Evolutionary conservation across 495 filamentous ascomycete species (phyloP).

Genomic region (Penicillium silybi): DNA sequence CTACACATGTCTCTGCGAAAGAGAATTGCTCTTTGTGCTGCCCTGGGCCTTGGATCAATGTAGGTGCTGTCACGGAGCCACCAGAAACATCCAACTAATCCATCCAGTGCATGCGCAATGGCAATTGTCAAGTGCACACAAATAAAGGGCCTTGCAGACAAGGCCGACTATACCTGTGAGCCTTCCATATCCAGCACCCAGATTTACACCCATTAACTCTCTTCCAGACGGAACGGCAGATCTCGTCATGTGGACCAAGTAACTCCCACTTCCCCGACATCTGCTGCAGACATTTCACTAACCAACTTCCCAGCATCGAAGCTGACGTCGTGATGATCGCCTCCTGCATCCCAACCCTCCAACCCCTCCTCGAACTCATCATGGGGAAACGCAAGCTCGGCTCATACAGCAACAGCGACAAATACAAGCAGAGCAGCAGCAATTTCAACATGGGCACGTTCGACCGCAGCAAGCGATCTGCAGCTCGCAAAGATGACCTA

Average conservation of each 20-base stretch:
- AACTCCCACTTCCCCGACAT: background rate
- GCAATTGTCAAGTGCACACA: conserved; percentile 38
- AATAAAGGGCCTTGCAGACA: conserved; percentile 30
- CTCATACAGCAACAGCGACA: conserved; percentile 17
- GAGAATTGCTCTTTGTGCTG: conserved; percentile 30
- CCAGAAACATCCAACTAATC: background rate
- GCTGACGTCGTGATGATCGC: conserved; percentile 40
- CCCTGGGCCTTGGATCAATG: conserved; percentile 35
- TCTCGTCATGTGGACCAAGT: conserved; percentile 39
- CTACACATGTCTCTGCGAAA: conserved; percentile 41
- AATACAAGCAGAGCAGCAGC: background rate
- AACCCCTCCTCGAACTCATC: conserved; percentile 36
- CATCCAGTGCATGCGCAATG: conserved; percentile 26
- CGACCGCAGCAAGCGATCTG: conserved; percentile 14
- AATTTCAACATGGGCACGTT: conserved; percentile 2
- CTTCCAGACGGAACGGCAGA: conserved; percentile 29
- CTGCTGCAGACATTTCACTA: background rate
- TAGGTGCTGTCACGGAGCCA: conserved; percentile 11
- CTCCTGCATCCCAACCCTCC: conserved; percentile 41
- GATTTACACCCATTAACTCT: conserved; percentile 2
- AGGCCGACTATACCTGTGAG: conserved; percentile 35
- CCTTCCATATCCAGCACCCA: background rate
- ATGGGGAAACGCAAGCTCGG: conserved; percentile 27
- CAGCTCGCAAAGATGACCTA: conserved; percentile 15
- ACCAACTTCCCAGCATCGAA: conserved; percentile 27